These are phyloP conservation scores for Penicillium sp. DNA, from an alignment of 2,329 filamentous ascomycete species.

Conservation along the genomic window DNA sequence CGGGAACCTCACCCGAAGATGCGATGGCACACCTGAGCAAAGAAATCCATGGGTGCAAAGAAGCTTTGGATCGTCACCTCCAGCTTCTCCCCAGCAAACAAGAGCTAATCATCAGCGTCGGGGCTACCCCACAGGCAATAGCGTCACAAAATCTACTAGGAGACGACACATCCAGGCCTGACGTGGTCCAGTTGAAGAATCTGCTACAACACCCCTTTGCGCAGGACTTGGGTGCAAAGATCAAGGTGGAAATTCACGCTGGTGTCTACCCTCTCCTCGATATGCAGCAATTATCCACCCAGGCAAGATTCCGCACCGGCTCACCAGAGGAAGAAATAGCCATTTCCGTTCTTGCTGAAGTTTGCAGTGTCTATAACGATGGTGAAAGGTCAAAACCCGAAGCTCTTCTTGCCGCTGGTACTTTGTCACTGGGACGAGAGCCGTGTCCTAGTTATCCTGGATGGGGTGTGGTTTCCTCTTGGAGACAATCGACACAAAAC, in stretches of 20 bases:
- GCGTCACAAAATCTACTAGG: conserved; percentile 56
- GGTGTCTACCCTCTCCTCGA: conserved; percentile 72
- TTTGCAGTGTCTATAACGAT: conserved; percentile 61
- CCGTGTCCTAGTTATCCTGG: conserved; percentile 64
- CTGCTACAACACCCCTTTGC: conserved; percentile 19
- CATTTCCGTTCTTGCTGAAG: conserved; percentile 64
- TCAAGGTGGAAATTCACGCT: conserved; percentile 63
- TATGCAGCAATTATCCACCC: conserved; percentile 70
- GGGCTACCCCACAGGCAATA: conserved; percentile 69
- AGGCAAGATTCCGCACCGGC: conserved; percentile 47
- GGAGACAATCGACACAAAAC: conserved; percentile 43
- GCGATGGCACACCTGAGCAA: conserved; percentile 55
- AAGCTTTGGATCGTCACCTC: conserved; percentile 24
- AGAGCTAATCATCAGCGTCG: conserved; percentile 58
- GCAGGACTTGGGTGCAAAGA: conserved; percentile 25
- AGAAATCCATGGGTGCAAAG: conserved; percentile 51
- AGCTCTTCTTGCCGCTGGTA: conserved; percentile 63
- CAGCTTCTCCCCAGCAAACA: conserved; percentile 12
- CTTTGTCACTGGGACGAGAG: conserved; percentile 65
- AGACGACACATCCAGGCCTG: conserved; percentile 32
- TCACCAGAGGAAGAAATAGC: conserved; percentile 51
- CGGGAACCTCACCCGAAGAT: conserved; percentile 48
- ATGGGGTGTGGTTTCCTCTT: conserved; percentile 64
- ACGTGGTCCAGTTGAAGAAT: conserved; percentile 23
- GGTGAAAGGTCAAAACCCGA: conserved; percentile 53